phyloP scores from a whole-genome alignment of 2,329 filamentous ascomycete genomes.

The Fusarium austroafricanum region DNA sequence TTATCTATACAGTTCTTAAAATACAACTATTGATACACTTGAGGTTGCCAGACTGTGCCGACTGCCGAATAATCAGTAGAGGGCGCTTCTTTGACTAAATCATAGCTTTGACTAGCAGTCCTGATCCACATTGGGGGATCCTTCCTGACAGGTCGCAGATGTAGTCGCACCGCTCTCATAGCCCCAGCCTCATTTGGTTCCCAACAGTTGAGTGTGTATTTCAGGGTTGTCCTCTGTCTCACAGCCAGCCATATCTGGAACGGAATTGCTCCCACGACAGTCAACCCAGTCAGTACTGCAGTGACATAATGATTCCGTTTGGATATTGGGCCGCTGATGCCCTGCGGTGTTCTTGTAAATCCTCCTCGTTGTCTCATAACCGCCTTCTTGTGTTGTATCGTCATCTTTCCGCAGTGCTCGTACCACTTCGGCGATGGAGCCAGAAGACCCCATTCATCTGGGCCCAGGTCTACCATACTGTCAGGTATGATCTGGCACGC shows the following conservation, averaged over 20 bases:
- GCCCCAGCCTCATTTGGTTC: neutral
- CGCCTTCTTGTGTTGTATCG: neutral
- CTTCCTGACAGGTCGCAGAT: neutral
- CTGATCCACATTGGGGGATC: conserved; percentile 2
- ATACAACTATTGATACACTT: neutral
- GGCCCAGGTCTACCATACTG: too few relatives aligned
- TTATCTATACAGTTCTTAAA: too few relatives aligned
- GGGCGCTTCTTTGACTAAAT: neutral
- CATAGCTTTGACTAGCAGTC: neutral
- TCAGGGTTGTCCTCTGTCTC: neutral
- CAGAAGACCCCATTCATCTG: too few relatives aligned
- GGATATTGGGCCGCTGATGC: neutral
- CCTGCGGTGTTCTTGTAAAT: neutral
- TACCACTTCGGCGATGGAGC: neutral
- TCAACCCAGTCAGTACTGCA: neutral
- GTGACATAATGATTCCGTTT: conserved; percentile 1
- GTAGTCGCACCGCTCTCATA: neutral
- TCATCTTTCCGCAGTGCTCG: conserved; percentile 1
- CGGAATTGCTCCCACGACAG: neutral
- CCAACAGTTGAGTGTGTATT: conserved; percentile 5
- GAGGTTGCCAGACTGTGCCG: conserved; percentile 1
- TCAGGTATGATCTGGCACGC: too few relatives aligned
- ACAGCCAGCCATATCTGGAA: conserved; percentile 10
- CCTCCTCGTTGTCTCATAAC: conserved; percentile 1
- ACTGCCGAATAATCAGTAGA: neutral